Base-by-base conservation (phyloP, 768 basidiomycete species). In the Chalciporus pseudorubinellus region DNA sequence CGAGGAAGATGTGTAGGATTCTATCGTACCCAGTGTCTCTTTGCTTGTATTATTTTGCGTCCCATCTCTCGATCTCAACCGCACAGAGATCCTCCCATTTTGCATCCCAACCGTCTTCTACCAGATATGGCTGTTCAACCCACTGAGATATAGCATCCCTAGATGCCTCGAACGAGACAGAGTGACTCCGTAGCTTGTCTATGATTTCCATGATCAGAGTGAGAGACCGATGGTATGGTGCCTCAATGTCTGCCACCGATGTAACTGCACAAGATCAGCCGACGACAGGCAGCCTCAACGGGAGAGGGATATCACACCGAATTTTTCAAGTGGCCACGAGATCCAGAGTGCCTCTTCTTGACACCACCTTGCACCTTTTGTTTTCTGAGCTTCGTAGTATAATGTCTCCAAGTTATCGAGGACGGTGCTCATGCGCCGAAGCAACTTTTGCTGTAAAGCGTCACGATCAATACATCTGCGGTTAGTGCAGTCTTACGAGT, bases 301-400 rank as follows among this genome's bases (percentile, higher is more conserved):
- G 18, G 34, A 11, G 28, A 34, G 38, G 39, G 36, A 29, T 18
- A 46, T 63, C 74, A 38, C 53, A 87, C 90, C 87, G 50, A 92
- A 90, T 67, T 80, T 86, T 58, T 87, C 85, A 22, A 92, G 69
- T 0, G 90, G 74, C 90, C 90, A 92, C 11, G 89, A 90, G 21
- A 80, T 70, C 90, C 90, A 92, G 39, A 92, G 71, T 1, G 87
- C 83, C 53, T 91, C 87, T 56, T 80, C 73, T 12, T 77, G 75
- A 2, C 81, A 84, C 84, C 87, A 91, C 53, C 75, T 71, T 72
- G 80, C 83, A 0, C 90, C 89, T 65, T 87, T 90, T 14, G 71
- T 67, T 64, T 79, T 87, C 60, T 82, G 78, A 3, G 88, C 87
- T 39, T 92, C 90, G 24, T 78, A 70, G 12, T 90, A 68, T 3